These are phyloP conservation scores for Schizopora paradoxa DNA, from an alignment of 1,284 basidiomycete genomes.

Conservation along the genomic window DNA sequence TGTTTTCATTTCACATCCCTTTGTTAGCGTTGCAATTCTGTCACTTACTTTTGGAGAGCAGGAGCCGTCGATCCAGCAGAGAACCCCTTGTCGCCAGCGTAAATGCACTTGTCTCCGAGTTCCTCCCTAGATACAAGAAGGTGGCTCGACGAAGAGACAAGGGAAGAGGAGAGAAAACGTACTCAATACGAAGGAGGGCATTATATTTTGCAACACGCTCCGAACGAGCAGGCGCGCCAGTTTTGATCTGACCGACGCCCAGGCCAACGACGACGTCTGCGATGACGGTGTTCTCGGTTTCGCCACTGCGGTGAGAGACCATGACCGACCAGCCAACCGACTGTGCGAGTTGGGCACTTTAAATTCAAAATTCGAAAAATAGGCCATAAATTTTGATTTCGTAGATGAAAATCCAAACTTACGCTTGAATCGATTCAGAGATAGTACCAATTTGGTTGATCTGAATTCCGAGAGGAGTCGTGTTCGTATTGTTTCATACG, in stretches of 20 bases:
- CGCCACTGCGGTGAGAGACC: slow-evolving; percentile 98
- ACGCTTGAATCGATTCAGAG: not conserved
- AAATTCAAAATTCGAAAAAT: too few relatives aligned
- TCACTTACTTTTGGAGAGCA: slow-evolving; percentile 63
- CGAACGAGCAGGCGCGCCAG: slow-evolving; percentile 90
- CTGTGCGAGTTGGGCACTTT: slow-evolving; percentile 91
- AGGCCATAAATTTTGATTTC: too few relatives aligned
- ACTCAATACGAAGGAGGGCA: slow-evolving; percentile 87
- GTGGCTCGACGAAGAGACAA: too few relatives aligned
- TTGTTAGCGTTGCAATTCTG: not conserved
- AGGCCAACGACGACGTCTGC: slow-evolving; percentile 96
- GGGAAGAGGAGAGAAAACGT: too few relatives aligned
- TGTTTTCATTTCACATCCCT: not conserved
- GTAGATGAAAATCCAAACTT: too few relatives aligned
- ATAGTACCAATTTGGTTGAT: not conserved
- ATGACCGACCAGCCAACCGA: slow-evolving; percentile 99
- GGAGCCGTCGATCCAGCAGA: slow-evolving; percentile 72
- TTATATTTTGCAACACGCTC: slow-evolving; percentile 97
- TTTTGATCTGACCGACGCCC: slow-evolving; percentile 95
- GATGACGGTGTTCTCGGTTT: slow-evolving; percentile 95
- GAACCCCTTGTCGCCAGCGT: slow-evolving; percentile 76
- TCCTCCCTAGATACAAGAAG: slow-evolving; percentile 57
- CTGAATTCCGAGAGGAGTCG: too few relatives aligned
- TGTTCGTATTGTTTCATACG: too few relatives aligned
- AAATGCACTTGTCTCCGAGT: slow-evolving; percentile 58